phyloP scores from a whole-genome alignment of 2,329 filamentous ascomycete genomes.

The Botrytis byssoidea region DNA sequence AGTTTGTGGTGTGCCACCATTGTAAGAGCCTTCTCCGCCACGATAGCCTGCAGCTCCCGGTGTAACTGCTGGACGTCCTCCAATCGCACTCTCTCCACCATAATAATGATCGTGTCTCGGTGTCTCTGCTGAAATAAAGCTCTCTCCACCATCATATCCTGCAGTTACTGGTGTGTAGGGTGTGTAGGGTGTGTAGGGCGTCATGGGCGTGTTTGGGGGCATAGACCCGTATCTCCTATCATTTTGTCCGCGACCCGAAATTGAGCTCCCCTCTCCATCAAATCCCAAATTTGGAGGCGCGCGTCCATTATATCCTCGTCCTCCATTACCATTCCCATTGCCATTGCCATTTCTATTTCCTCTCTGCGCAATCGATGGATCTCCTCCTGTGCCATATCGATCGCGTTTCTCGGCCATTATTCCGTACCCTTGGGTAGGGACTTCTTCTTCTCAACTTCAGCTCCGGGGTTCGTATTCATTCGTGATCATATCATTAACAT shows the following conservation, averaged over 20 bases:
- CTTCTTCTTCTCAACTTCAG: conserved; percentile 20
- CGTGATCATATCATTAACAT: conserved; percentile 19
- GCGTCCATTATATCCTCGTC: conserved; percentile 20
- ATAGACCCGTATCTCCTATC: conserved; percentile 7
- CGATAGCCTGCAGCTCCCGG: conserved; percentile 7
- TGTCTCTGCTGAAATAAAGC: conserved; percentile 9
- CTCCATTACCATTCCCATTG: conserved; percentile 12
- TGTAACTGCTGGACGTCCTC: conserved; percentile 6
- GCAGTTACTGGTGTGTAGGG: conserved; percentile 13
- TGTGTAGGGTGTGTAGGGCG: conserved; percentile 14
- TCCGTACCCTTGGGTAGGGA: conserved; percentile 19
- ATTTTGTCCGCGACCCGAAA: background rate
- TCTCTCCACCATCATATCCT: conserved; percentile 19
- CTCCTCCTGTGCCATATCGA: conserved; percentile 10
- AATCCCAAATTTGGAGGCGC: conserved; percentile 6
- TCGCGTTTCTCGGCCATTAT: conserved; percentile 20
- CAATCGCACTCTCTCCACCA: background rate
- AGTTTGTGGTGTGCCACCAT: background rate
- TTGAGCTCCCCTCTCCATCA: background rate
- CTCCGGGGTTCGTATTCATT: conserved; percentile 13
- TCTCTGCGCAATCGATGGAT: conserved; percentile 17
- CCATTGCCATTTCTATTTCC: conserved; percentile 2
- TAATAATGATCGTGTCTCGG: conserved; percentile 12
- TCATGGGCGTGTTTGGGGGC: conserved; percentile 21
- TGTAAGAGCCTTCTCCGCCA: conserved; percentile 10